phyloP scores from a whole-genome alignment of 2,329 filamentous ascomycete genomes.

The Cryphonectria naterciae region DNA sequence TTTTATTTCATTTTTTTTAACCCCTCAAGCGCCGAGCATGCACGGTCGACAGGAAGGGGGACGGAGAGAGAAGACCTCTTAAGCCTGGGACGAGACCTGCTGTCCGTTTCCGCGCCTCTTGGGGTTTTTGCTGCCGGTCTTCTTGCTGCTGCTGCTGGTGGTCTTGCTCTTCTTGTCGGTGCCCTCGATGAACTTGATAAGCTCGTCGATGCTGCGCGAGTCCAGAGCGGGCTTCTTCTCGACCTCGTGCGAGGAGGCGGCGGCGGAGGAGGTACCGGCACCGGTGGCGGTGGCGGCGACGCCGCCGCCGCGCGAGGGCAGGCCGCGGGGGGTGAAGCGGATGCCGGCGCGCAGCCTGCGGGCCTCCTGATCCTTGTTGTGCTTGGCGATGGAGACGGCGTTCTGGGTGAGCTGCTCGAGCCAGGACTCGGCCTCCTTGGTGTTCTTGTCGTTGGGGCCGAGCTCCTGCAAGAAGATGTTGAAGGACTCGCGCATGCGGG shows the following conservation, averaged over 20 bases:
- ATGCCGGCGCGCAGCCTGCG: slow-evolving; percentile 73
- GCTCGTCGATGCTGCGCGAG: slow-evolving; percentile 85
- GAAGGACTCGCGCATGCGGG: slow-evolving; percentile 93
- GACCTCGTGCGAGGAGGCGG: slow-evolving; percentile 32
- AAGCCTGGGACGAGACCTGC: slow-evolving; percentile 25
- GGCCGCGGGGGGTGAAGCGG: slow-evolving; percentile 66
- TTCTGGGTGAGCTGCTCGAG: slow-evolving; percentile 95
- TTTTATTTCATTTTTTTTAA: no score
- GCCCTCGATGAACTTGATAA: slow-evolving; percentile 94
- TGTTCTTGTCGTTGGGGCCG: slow-evolving; percentile 91
- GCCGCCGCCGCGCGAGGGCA: slow-evolving; percentile 44
- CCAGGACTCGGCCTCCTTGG: slow-evolving; percentile 97
- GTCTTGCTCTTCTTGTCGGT: slow-evolving; percentile 56
- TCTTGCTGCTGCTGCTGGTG: slow-evolving; percentile 29
- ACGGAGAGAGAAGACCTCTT: not conserved
- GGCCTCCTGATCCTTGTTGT: slow-evolving; percentile 83
- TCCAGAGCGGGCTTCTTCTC: slow-evolving; percentile 56
- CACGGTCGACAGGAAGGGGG: no score
- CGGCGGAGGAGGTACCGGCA: slow-evolving; percentile 31
- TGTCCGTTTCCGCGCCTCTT: slow-evolving; percentile 48
- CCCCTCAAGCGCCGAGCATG: no score
- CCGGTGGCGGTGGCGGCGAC: slow-evolving; percentile 52
- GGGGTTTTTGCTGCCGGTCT: slow-evolving; percentile 54
- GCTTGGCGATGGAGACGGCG: slow-evolving; percentile 91
- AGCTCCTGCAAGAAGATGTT: slow-evolving; percentile 91